These are phyloP conservation scores for Acacia concinna DNA, from an alignment of 331 rosid genomes.

Conservation along the genomic window DNA sequence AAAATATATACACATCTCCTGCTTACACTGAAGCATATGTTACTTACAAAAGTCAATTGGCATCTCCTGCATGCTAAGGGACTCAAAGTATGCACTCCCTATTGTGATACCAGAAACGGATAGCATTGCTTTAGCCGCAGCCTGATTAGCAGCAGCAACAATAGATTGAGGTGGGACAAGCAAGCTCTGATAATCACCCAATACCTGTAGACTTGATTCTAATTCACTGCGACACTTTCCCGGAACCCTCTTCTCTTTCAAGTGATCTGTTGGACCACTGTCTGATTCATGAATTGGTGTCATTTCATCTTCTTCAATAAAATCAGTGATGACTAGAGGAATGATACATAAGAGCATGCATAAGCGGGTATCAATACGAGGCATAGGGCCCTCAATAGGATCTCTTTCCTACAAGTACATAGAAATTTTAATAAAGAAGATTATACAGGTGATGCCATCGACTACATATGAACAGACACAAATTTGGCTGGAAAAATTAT, in stretches of 20 bases:
- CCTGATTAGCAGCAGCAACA: constrained; percentile 81
- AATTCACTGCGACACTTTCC: constrained; percentile 65
- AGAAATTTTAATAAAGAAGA: neutral
- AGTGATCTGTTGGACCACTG: constrained; percentile 42
- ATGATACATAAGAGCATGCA: constrained; percentile 85
- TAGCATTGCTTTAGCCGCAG: constrained; percentile 89
- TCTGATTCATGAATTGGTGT: constrained; percentile 48
- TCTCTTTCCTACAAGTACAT: constrained; percentile 75
- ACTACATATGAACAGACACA: neutral
- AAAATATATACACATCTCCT: constrained; percentile 5
- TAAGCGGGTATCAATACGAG: constrained; percentile 89
- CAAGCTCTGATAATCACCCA: constrained; percentile 89
- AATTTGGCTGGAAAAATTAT: neutral
- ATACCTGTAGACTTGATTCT: constrained; percentile 71
- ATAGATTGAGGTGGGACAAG: constrained; percentile 79
- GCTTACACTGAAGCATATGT: constrained; percentile 23
- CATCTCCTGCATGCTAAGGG: constrained; percentile 69
- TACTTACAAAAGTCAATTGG: constrained; percentile 79
- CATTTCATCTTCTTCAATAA: constrained; percentile 85
- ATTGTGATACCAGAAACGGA: constrained; percentile 69
- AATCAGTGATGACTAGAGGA: constrained; percentile 79
- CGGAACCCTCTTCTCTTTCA: constrained; percentile 62
- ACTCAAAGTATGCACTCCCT: constrained; percentile 80
- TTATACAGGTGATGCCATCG: neutral
- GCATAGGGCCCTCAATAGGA: constrained; percentile 97